Base-by-base conservation (phyloP, 225 moss, liverwort and hornwort genomes). In the Neckera pumila region DNA sequence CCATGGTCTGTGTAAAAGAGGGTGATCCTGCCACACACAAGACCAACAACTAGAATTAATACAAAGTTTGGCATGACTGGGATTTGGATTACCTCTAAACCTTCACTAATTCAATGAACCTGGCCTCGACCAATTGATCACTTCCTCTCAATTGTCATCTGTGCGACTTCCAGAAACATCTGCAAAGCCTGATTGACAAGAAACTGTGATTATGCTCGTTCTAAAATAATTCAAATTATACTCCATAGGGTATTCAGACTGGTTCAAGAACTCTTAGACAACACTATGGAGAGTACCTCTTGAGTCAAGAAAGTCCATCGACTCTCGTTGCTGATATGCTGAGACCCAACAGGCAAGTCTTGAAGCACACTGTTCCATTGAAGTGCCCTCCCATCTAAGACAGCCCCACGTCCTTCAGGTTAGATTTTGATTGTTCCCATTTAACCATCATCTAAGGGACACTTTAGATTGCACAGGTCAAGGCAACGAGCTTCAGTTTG, bases 221-320 rank as follows among this genome's bases (percentile, higher is more conserved):
- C 57, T 69, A 43, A 42, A 71, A 56, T 23, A 43, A 58, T 40
- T 22, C 38, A 38, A 16, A 7, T 43, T 15, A 36, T 42, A 70
- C 17, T 70, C 21, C 57, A 71, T 15, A 38, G 22, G 42, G 31
- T 15, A 9, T 31, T 84, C 84, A 43, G 57, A 58, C 33, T 83
- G 54, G 71, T 20, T 42, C 67, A 38, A 67, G 38, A 67, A n/a
- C 27, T 28, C 67, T 27, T n/a, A 70, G 83, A 63, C 38, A 56
- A n/a, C 27, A 56, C 38, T 27, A 58, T 28, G 79, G 28, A 79
- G 40, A 79, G 49, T 86, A 96, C 98, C 96, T 98, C 94, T 93
- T 98, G 98, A 81, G 98, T 97, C 88, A 98, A 90, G 86, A 98
- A 97, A 51, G 98, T 98, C 98, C 98, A 98, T 73, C 92, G 93